These are phyloP conservation scores for Tremella fuciformis DNA, from an alignment of 768 basidiomycete species.

Conservation along the genomic window DNA sequence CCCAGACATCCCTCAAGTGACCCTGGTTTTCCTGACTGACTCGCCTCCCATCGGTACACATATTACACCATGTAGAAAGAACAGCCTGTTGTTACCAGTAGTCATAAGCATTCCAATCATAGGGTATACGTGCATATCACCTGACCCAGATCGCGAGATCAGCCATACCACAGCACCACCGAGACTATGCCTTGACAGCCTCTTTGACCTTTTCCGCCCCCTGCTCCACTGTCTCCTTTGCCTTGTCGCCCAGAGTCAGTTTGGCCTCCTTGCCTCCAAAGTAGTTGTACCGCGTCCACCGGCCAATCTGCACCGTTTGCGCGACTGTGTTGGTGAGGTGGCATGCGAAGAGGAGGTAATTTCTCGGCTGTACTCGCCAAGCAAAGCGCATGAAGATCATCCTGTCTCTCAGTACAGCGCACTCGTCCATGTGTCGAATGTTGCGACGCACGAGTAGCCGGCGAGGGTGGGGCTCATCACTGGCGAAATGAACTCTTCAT, in stretches of 20 bases:
- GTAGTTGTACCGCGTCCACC: slow-evolving; percentile 89
- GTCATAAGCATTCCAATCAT: background rate
- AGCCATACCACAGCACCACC: background rate
- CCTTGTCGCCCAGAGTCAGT: slow-evolving; percentile 27
- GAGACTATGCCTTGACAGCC: slow-evolving; percentile 31
- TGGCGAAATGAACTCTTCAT: slow-evolving; percentile 95
- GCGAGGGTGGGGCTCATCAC: slow-evolving; percentile 90
- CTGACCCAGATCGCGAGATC: too few species aligned
- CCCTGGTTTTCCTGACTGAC: background rate
- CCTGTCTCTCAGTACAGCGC: slow-evolving; percentile 24
- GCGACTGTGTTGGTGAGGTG: slow-evolving; percentile 87
- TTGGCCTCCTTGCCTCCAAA: slow-evolving; percentile 79
- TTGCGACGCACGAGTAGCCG: slow-evolving; percentile 77
- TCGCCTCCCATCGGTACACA: background rate
- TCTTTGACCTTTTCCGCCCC: slow-evolving; percentile 29
- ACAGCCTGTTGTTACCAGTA: background rate
- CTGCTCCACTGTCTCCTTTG: slow-evolving; percentile 25
- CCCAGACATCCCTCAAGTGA: slow-evolving; percentile 44
- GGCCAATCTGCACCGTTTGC: slow-evolving; percentile 74
- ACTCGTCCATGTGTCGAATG: background rate
- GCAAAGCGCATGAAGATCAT: slow-evolving; percentile 87
- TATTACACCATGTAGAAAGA: background rate
- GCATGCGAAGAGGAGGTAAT: slow-evolving; percentile 91
- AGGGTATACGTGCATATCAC: slow-evolving; percentile 1
- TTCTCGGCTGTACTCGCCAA: slow-evolving; percentile 92